Evolutionary conservation across 345 rosid species (phyloP), one percentile per base, ranked within the genome.

Genomic region (Lepidium aucheri): DNA sequence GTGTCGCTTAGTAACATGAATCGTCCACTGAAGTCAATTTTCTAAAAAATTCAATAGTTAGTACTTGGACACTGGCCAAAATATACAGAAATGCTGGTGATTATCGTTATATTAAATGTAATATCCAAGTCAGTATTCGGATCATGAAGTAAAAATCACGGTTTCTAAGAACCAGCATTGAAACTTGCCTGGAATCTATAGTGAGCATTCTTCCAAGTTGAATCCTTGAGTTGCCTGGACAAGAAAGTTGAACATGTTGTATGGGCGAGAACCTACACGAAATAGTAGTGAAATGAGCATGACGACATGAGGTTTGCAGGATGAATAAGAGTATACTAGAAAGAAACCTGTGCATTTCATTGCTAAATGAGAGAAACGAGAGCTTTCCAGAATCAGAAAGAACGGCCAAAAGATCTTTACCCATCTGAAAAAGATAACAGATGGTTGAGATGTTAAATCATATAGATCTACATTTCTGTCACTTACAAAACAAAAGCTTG

Each of bases 381-480:
- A 94, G 97, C 85, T 86, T 94, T 74, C 99, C 99, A n/a, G 99
- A 94, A 80, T 94, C 99, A 79, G 99, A 94, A 73, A 83, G 73
- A 67, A 84, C 90, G 75, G 83, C 86, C 83, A 94, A 67, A 40
- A 86, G 86, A 78, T 94, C 99, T 75, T 82, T 90, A 50, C 85
- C 92, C 84, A 82, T 78, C 91, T 90, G 58, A 64, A 73, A 33
- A 76, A 53, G 61, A 70, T 63, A 70, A 69, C 63, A 64, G 57
- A 65, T 15, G 52, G 30, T 32, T 58, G 47, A 43, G 63, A 60
- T 35, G 45, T 28, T 50, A 68, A 60, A 62, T 47, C 47, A 54
- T 24, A 55, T 12, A 67, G 40, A 44, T 68, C 44, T 17, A 14
- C 1, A 22, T 67, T 65, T 56, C 30, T 30, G 45, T 18, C 13